These are phyloP conservation scores for Colletotrichum sp. DNA, from an alignment of 2,329 filamentous ascomycete genomes.

Conservation along the genomic window DNA sequence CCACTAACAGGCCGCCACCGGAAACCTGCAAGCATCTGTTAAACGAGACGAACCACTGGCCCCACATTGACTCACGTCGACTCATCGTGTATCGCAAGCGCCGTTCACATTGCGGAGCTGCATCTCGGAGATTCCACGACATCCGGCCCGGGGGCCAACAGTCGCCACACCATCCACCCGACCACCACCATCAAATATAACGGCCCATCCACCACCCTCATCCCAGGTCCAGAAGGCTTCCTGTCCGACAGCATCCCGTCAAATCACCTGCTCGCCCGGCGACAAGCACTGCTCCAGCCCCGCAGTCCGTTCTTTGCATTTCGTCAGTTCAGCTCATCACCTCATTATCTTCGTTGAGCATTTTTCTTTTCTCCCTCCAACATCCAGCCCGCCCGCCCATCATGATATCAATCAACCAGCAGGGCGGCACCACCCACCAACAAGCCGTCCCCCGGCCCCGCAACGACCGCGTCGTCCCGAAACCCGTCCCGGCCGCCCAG, in stretches of 20 bases:
- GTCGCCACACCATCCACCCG: not conserved
- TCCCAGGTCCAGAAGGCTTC: not conserved
- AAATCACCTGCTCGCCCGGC: not conserved
- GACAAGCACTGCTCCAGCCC: constrained; percentile 4
- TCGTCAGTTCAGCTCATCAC: constrained; percentile 21
- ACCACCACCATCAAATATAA: not conserved
- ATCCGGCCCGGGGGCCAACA: not conserved
- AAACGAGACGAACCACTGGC: not conserved
- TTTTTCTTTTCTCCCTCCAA: not conserved
- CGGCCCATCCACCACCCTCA: not conserved
- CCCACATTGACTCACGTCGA: constrained; percentile 14
- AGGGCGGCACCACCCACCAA: constrained; percentile 36
- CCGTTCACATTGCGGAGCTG: not conserved
- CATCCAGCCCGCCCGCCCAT: not conserved
- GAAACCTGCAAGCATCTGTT: not conserved
- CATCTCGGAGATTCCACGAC: constrained; percentile 3
- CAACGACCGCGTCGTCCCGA: constrained; percentile 59
- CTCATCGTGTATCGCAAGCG: not conserved
- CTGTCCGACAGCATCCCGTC: not conserved
- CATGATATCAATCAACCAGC: constrained; percentile 44
- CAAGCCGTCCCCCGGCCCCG: constrained; percentile 53
- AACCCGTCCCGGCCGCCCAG: constrained; percentile 70
- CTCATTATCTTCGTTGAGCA: constrained; percentile 8
- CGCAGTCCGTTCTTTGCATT: constrained; percentile 9
- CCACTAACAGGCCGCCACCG: not conserved